phyloP scores from a whole-genome alignment of 805 yeast species.

The Wickerhamomyces alni region DNA sequence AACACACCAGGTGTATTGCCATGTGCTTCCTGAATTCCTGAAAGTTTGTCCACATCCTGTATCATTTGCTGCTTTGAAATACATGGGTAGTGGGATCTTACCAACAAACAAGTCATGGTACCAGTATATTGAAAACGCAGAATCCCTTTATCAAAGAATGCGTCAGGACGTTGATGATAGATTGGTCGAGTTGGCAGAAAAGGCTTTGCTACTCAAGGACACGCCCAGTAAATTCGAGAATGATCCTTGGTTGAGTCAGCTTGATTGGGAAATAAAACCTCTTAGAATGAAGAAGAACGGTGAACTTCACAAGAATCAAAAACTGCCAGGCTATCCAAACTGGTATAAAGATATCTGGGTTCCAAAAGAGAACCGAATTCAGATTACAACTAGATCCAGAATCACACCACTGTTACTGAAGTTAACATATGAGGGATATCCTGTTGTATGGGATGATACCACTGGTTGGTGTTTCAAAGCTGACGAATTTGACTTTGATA shows the following conservation, averaged over 20 bases:
- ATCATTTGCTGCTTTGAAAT: slow-evolving; percentile 79
- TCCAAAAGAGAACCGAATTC: slow-evolving; percentile 36
- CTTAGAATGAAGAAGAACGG: slow-evolving; percentile 62
- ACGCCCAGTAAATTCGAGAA: slow-evolving; percentile 34
- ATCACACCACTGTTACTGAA: slow-evolving; percentile 70
- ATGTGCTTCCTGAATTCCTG: slow-evolving; percentile 64
- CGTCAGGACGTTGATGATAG: slow-evolving; percentile 50
- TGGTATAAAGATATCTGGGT: slow-evolving; percentile 73
- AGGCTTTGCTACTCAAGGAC: slow-evolving; percentile 43
- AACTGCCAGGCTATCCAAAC: slow-evolving; percentile 83
- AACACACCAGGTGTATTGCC: slow-evolving; percentile 63
- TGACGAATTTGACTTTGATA: slow-evolving; percentile 24
- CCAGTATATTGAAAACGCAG: slow-evolving; percentile 63
- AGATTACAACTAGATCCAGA: slow-evolving; percentile 66
- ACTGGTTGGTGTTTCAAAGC: slow-evolving; percentile 89
- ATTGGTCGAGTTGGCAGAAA: slow-evolving; percentile 53
- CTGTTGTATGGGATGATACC: slow-evolving; percentile 72
- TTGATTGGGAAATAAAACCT: slow-evolving; percentile 78
- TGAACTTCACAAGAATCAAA: slow-evolving; percentile 63
- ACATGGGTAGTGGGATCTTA: slow-evolving; percentile 64
- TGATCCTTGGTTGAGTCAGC: slow-evolving; percentile 89
- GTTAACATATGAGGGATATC: slow-evolving; percentile 79
- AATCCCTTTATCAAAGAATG: slow-evolving; percentile 54
- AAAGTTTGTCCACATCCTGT: slow-evolving; percentile 87
- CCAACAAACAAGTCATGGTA: slow-evolving; percentile 79